Evolutionary conservation across 108 stramenopile species (phyloP), one percentile per base, ranked within the genome.

Genomic region (Skeletonema costatum): DNA sequence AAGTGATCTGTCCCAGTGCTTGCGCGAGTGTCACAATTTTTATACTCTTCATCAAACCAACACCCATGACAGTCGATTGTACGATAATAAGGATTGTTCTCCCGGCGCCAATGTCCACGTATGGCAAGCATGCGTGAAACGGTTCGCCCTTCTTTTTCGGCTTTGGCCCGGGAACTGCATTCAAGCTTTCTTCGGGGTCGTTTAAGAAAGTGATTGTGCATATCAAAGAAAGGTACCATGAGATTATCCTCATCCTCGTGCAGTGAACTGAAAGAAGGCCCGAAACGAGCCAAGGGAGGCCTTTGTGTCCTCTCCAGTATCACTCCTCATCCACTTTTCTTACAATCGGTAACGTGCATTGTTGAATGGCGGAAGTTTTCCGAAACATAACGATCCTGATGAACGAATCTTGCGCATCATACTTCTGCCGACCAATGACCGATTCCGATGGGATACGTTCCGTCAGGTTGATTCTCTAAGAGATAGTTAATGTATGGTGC

Each of bases 191-290:
- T 76, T 68, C n/a, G 3, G 69, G 75, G 33, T 81, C 80, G 31
- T 81, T 81, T 48, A 66, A 73, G 32, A 76, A 66, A 73, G 32
- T 81, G 80, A 61, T 81, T 81, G 75, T 41, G 36, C 80, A 81
- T 81, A 29, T 81, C 80, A 21, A 71, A 81, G 38, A 81, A 81
- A 7, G 80, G 80, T 14, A 81, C 80, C 80, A 81, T 81, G 17
- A 81, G 69, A 25, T 25, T 25, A 25, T 25, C 25, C 25, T 25
- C 25, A 25, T 25, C 25, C 25, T 25, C 25, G 0, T 25, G 25
- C 0, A 25, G 25, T 25, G 0, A 25, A 25, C 25, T 25, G 25
- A 25, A 25, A 25, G 25, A 25, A 25, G 0, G 25, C 25, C 25
- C n/a, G n/a, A 0, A 25, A 25, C 25, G 25, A 25, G 25, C 25